Evolutionary conservation across 177 flowering plant genomes (phyloP).

Genomic region (Tripterygium wilfordii): DNA sequence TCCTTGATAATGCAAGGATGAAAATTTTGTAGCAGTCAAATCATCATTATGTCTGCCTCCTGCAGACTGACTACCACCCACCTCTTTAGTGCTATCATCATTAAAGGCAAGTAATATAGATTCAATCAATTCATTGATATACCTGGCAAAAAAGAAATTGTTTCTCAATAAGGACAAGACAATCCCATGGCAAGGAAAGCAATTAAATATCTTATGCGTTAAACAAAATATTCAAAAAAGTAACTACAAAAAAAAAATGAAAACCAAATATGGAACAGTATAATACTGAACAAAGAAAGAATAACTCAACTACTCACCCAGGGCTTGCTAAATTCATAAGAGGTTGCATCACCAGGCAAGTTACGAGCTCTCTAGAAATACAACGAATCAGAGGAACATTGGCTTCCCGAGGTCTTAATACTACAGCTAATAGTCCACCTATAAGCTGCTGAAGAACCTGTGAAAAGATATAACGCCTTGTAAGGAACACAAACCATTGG

Average conservation of each 20-base stretch:
- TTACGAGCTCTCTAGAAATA: slow-evolving; percentile 77
- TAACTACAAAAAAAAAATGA: too few relatives aligned
- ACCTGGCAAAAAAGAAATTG: slow-evolving; percentile 43
- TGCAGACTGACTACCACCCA: slow-evolving; percentile 18
- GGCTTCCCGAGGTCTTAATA: slow-evolving; percentile 82
- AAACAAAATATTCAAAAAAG: too few relatives aligned
- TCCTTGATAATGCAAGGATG: slow-evolving; percentile 22
- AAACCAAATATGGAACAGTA: not conserved
- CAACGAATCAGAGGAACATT: slow-evolving; percentile 78
- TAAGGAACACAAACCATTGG: slow-evolving; percentile 5
- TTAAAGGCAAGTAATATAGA: slow-evolving; percentile 41
- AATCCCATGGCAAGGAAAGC: too few relatives aligned
- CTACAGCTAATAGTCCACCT: slow-evolving; percentile 71
- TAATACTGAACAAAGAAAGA: not conserved
- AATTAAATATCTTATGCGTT: too few relatives aligned
- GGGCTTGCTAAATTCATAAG: slow-evolving; percentile 86
- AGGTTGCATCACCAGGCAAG: slow-evolving; percentile 92
- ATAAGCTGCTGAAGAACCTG: slow-evolving; percentile 87
- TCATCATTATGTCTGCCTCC: slow-evolving; percentile 18
- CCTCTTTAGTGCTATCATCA: slow-evolving; percentile 26
- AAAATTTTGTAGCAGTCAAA: slow-evolving; percentile 14
- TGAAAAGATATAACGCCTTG: slow-evolving; percentile 3
- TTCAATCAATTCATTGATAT: slow-evolving; percentile 83
- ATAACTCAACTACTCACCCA: slow-evolving; percentile 37
- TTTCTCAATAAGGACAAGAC: too few relatives aligned